Evolutionary conservation across 2,329 filamentous ascomycete species (phyloP).

Genomic region (Seiridium cupressi): DNA sequence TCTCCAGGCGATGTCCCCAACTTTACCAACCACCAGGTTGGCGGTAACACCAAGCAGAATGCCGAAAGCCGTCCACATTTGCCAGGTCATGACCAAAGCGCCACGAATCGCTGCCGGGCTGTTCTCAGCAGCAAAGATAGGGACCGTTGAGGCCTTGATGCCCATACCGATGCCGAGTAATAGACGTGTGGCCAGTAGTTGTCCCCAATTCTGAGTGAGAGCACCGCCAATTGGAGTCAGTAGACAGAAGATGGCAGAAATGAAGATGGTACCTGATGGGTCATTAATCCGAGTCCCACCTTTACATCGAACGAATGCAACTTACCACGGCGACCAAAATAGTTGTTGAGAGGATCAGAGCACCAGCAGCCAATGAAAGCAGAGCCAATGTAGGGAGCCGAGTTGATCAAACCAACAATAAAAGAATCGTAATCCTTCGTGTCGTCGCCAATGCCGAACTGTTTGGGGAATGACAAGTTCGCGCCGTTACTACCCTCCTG

Average conservation of each 20-base stretch:
- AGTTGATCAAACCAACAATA: slow-evolving; percentile 59
- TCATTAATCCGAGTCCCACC: background rate
- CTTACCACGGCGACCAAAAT: slow-evolving; percentile 40
- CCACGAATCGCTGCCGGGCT: slow-evolving; percentile 61
- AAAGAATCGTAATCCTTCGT: slow-evolving; percentile 45
- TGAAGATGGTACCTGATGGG: slow-evolving; percentile 12
- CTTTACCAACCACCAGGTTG: slow-evolving; percentile 58
- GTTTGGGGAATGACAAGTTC: slow-evolving; percentile 40
- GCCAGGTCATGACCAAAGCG: slow-evolving; percentile 70
- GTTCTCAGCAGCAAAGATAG: slow-evolving; percentile 62
- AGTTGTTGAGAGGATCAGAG: slow-evolving; percentile 42
- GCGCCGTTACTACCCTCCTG: slow-evolving; percentile 39
- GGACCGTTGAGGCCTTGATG: slow-evolving; percentile 61
- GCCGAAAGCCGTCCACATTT: slow-evolving; percentile 49
- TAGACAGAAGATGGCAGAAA: slow-evolving; percentile 23
- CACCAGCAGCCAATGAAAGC: slow-evolving; percentile 49
- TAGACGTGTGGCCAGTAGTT: slow-evolving; percentile 67
- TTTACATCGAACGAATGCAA: background rate
- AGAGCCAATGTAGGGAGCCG: slow-evolving; percentile 39
- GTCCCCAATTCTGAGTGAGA: slow-evolving; percentile 46
- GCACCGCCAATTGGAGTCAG: slow-evolving; percentile 22
- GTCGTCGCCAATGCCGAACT: slow-evolving; percentile 37
- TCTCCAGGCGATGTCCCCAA: slow-evolving; percentile 35
- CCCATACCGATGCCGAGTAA: slow-evolving; percentile 67
- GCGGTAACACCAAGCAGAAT: slow-evolving; percentile 56